A percentile compares a stretch with the other conserved stretches of the same genome.
These are phyloP conservation scores for Scenedesmus sp. DNA, from an alignment of 163 green algal species.

Conservation along the genomic window DNA sequence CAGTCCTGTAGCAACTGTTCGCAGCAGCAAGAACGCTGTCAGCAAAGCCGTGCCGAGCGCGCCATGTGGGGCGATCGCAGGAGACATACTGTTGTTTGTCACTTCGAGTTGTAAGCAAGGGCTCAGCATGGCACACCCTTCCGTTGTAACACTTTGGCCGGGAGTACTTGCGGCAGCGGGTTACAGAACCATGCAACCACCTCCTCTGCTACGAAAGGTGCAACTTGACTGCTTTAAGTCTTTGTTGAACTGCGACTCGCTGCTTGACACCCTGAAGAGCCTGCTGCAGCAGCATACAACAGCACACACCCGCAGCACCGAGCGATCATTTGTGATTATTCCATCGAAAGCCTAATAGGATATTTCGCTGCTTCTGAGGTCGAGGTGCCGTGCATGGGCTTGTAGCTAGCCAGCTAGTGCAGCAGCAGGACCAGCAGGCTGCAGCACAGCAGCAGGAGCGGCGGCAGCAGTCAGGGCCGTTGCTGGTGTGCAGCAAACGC, in stretches of 20 bases:
- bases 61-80: not conserved
- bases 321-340: not conserved
- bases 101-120: not conserved
- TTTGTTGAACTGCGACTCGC: not conserved
- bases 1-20: not conserved
- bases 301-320: not conserved
- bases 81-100: not conserved
- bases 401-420: not conserved
- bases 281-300: not conserved
- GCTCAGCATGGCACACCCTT: not conserved
- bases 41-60: not conserved
- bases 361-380: not conserved
- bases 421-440: not conserved
- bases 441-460: not conserved
- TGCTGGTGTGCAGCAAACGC: not conserved
- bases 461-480: not conserved
- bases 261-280: not conserved
- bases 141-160: conserved; percentile 1
- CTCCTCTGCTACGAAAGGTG: not conserved
- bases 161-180: not conserved
- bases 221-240: not conserved
- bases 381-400: not conserved
- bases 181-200: not conserved
- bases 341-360: not conserved
- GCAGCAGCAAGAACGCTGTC: not conserved